These are phyloP conservation scores for Microbotryum scabiosae DNA, from an alignment of 1,284 basidiomycete species.

Conservation along the genomic window DNA sequence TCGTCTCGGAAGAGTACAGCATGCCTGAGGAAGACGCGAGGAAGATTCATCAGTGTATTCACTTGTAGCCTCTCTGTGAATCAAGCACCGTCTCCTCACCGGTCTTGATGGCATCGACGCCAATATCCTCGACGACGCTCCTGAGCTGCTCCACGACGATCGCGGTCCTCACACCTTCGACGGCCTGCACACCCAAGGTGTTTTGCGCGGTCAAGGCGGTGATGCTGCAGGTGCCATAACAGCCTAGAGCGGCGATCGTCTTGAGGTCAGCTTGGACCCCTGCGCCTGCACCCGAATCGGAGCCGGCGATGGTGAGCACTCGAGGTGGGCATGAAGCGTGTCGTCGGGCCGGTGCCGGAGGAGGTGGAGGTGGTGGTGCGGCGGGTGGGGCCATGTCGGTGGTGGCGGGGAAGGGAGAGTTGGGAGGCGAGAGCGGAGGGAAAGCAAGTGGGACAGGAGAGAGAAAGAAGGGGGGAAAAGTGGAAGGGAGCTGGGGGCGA, in stretches of 20 bases:
- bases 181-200: constrained; percentile 75
- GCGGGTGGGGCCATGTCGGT: no score
- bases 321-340: constrained; percentile 33
- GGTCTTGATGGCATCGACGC: constrained; percentile 71
- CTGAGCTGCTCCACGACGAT: constrained; percentile 51
- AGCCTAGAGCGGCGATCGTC: constrained; percentile 49
- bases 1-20: constrained; percentile 49
- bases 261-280: constrained; percentile 61
- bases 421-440: no score
- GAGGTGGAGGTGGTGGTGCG: no score
- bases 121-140: constrained; percentile 66
- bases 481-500: no score
- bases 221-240: constrained; percentile 77
- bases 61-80: no score
- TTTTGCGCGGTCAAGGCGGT: constrained; percentile 91
- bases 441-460: no score
- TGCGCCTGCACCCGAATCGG: constrained; percentile 67
- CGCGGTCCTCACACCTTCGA: constrained; percentile 37
- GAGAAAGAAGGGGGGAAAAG: no score
- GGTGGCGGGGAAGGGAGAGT: no score
- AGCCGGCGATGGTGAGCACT: constrained; percentile 66
- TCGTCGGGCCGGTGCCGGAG: no score
- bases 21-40: constrained; percentile 50
- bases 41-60: no score
- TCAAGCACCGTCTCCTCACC: no score